Evolutionary conservation across 2,329 filamentous ascomycete genomes (phyloP).

Genomic region (Pestalotiopsis sp.): DNA sequence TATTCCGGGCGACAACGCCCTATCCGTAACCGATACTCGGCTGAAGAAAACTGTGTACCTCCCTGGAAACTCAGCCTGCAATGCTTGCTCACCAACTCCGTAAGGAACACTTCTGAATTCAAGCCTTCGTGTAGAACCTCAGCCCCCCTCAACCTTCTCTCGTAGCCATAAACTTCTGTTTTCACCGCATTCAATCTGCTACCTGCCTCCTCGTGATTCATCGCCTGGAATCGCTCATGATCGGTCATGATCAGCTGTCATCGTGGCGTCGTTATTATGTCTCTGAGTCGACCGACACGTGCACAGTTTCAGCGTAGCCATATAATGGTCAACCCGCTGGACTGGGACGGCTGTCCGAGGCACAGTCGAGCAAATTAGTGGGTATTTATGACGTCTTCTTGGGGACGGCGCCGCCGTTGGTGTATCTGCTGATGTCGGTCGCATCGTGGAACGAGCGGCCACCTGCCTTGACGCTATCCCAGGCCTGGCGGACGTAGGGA

Average conservation of each 20-base stretch:
- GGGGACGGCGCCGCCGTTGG: conserved; percentile 57
- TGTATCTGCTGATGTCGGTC: conserved; percentile 78
- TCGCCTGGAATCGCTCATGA: not conserved
- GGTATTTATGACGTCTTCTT: conserved; percentile 66
- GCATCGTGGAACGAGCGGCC: conserved; percentile 75
- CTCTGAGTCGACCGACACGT: not conserved
- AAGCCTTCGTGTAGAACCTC: not conserved
- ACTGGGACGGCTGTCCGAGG: not conserved
- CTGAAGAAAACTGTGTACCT: not conserved
- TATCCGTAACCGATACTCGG: not conserved
- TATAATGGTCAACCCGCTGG: not conserved
- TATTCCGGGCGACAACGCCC: not conserved
- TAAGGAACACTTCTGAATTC: not conserved
- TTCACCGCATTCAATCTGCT: not conserved
- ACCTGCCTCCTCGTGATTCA: not conserved
- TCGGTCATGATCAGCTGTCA: not conserved
- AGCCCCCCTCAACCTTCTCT: not conserved
- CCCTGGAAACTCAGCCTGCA: not conserved
- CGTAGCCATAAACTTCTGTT: not conserved
- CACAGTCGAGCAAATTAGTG: not conserved
- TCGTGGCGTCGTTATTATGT: not conserved
- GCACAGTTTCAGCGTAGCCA: not conserved
- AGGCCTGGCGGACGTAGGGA: conserved; percentile 75
- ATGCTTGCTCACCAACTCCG: conserved; percentile 5
- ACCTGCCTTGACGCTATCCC: conserved; percentile 76